Evolutionary conservation across 352 stramenopile species (phyloP), one percentile per base, ranked within the genome.

Genomic region (Phytophthora colocasiae): DNA sequence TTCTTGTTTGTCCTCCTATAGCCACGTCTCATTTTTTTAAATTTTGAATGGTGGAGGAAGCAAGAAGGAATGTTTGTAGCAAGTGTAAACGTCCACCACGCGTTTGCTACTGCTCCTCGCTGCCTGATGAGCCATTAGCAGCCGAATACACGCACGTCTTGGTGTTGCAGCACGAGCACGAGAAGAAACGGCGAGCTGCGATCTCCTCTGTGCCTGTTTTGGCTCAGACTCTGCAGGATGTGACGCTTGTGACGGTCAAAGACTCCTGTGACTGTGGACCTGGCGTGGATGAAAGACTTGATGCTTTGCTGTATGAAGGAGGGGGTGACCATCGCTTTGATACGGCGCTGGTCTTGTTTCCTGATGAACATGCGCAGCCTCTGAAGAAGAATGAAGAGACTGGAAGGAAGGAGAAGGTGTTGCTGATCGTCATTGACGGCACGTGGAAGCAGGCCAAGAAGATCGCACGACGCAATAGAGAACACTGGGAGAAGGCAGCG

Each of bases 401-500:
- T 3, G 31, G 12, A 24, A 44, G 15, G 8, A 44, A 10, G 2
- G 36, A 34, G 0, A 27, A 34, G 22, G 36, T 75, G 45, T 68
- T 91, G 62, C 73, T 95, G 1, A 63, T 95, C 0, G 86, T 83
- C 51, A 70, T 95, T 22, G 86, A 95, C 39, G 86, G 86, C 46
- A 95, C 86, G 47, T 95, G 86, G 86, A 88, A 78, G 12, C 81
- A 95, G 50, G 86, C 86, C 58, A 95, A 93, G 77, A 88, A 90
- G 62, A 86, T 94, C 31, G 74, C 87, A 32, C 74, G 81, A 59
- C 64, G 78, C 44, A 88, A 80, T 52, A 60, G 67, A 10, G 15
- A 7, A n/a, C 73, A 80, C 34, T 86, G 82, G 65, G 58, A 74
- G n/a, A 39, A 55, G 11, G 58, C 85, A 26, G 74, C 76, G 6